Evolutionary conservation across 2,329 filamentous ascomycete genomes (phyloP), one percentile per base, ranked within the genome.

Genomic region (Paradendryphiella salina): DNA sequence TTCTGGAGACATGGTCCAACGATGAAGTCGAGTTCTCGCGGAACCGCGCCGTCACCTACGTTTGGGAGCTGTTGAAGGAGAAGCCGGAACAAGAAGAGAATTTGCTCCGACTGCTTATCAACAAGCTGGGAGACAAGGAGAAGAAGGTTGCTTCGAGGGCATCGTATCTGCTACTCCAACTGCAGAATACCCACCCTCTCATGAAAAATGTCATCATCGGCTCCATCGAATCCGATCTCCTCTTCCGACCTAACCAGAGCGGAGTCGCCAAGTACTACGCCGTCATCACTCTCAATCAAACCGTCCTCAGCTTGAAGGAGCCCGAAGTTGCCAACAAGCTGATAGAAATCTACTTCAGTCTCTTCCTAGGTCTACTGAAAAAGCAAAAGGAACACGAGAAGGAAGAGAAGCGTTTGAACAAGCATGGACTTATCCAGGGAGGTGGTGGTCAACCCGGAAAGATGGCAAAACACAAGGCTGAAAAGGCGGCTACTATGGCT

Each of bases 21-120:
- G 94, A 99, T 64, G 94, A 97, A 76, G 89, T 99, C 46, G 90
- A 95, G 68, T 97, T 93, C 74, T 91, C 95, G 33, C 86, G 95
- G 54, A 88, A 87, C 40, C 86, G 90, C 59, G 89, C 93, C 3
- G 82, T 99, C 36, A 94, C 91, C 60, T 96, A 96, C 65, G 87
- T 97, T 31, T 97, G 87, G 70, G 91, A 93, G 57, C 79, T 99
- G 32, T 78, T 99, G 54, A 94, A 90, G 72, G 92, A 96, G 72
- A 99, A 96, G 76, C 93, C 94, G 0, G 94, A 99, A 73, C 94
- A 99, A 70, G 94, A 99, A 73, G 88, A 93, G 47, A 99, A 99
- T 71, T 77, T 99, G 56, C 79, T 99, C 54, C 86, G 93, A 46
- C 79, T 99, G 48, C 77, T 99, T 50, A 90, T 99, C 61, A 97